phyloP scores from a whole-genome alignment of 2,329 filamentous ascomycete genomes.

The Chlorencoelia australis region DNA sequence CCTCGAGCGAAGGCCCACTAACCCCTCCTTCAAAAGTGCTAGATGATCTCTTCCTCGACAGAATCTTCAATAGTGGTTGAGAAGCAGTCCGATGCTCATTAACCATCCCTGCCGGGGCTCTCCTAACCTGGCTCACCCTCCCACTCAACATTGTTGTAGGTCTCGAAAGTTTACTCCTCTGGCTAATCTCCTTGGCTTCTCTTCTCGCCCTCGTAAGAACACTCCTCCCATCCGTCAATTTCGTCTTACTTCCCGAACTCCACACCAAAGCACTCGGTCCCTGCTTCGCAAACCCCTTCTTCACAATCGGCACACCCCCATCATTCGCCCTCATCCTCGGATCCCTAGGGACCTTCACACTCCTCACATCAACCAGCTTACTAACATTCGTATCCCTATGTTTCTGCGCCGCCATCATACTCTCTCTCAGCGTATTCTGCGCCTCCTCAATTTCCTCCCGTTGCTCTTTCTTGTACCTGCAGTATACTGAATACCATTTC shows the following conservation, averaged over 20 bases:
- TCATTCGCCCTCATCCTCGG: conserved; percentile 27
- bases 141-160: conserved; percentile 28
- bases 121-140: conserved; percentile 30
- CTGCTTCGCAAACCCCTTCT: conserved; percentile 22
- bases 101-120: conserved; percentile 44
- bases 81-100: conserved; percentile 39
- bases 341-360: conserved; percentile 33
- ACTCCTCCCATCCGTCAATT: conserved; percentile 40
- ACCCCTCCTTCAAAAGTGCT: conserved; percentile 9
- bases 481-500: conserved; percentile 72
- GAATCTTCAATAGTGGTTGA: conserved; percentile 26
- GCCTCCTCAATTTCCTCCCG: conserved; percentile 46
- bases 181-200: conserved; percentile 44
- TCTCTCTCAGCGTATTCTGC: conserved; percentile 43
- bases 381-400: conserved; percentile 47
- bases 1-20: conserved; percentile 23
- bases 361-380: conserved; percentile 42
- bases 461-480: conserved; percentile 52
- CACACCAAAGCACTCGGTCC: conserved; percentile 32
- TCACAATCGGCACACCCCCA: conserved; percentile 24
- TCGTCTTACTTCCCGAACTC: conserved; percentile 40
- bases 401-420: conserved; percentile 46
- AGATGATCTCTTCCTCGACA: conserved; percentile 26
- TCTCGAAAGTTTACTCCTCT: conserved; percentile 36
- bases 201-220: conserved; percentile 46